A percentile compares a stretch with the other conserved stretches of the same genome.
Conservation (phyloP, 306 rosid species). For the Trichosanthes truncata region DNA sequence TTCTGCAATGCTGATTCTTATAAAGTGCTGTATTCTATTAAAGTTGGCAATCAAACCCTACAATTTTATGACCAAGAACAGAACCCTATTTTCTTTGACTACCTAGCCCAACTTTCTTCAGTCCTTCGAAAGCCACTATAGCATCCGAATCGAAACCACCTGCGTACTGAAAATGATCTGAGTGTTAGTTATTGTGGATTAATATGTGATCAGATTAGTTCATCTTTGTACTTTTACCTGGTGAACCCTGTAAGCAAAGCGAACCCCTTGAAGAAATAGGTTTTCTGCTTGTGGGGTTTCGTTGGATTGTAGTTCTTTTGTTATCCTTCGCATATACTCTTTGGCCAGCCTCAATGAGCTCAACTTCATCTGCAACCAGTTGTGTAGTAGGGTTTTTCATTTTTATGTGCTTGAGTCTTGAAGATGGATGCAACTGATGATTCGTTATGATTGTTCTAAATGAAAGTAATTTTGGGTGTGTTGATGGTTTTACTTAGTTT, state of each 20-base stretch:
- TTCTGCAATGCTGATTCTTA: neutral
- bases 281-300: conserved; percentile 43
- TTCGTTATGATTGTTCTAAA: neutral
- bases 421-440: neutral
- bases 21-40: neutral
- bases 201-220: neutral
- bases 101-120: conserved; percentile 38
- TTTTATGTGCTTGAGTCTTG: neutral
- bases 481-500: too few species aligned
- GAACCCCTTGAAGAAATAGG: conserved; percentile 61
- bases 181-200: conserved; percentile 7
- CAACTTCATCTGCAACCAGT: conserved; percentile 57
- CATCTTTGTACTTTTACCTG: conserved; percentile 37
- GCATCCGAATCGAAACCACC: conserved; percentile 78
- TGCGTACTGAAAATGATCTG: conserved; percentile 56
- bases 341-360: conserved; percentile 62
- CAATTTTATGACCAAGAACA: neutral
- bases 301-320: conserved; percentile 28
- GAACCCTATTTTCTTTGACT: conserved; percentile 3
- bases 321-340: conserved; percentile 51
- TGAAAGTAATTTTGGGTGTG: too few species aligned
- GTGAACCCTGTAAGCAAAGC: conserved; percentile 77
- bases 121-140: conserved; percentile 41
- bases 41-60: neutral
- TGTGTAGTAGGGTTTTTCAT: neutral